Evolutionary conservation across 441 rosid species (phyloP), one percentile per base, ranked within the genome.

Genomic region (Pelargonium cotyledonis): DNA sequence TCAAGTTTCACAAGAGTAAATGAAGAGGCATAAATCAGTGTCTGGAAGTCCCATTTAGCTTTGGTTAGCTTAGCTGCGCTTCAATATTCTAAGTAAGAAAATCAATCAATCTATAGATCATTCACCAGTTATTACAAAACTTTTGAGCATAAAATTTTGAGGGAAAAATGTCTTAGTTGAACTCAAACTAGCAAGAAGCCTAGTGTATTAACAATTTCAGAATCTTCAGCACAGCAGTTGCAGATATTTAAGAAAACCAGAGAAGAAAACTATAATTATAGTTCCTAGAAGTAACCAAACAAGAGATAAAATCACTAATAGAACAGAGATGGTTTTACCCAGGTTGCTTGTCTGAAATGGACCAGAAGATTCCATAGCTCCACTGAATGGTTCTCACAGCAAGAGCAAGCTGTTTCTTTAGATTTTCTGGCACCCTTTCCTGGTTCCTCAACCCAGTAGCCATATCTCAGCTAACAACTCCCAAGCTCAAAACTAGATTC

Each of bases 301-400:
- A 26, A 16, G 41, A 66, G 31, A 63, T 35, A 60, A 31, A 46
- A 51, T 55, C 65, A 53, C 35, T 26, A 68, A 47, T 11, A 65
- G 21, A 55, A 57, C 9, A 69, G 44, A 68, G 63, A 46, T 31
- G 63, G 49, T 64, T 11, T 51, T 84, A 91, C 96, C 90, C 88
- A 63, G 83, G 91, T 65, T 88, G 87, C 72, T 76, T 68, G 65
- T 87, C 67, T 74, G 89, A 88, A 70, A 80, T 70, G 74, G 96
- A 83, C 96, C 97, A 91, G 75, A 89, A 88, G 69, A 91, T 85
- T 73, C 89, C 96, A 53, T 91, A 91, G 79, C 94, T 91, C 97
- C 97, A 91, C 62, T 91, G 88, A 68, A 86, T 83, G 76, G 80
- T 88, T 75, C 88, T 82, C 73, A 91, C 89, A 49, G 96, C 88